Conservation (phyloP, 2,329 filamentous ascomycete genomes). For the Thelonectria blattea region DNA sequence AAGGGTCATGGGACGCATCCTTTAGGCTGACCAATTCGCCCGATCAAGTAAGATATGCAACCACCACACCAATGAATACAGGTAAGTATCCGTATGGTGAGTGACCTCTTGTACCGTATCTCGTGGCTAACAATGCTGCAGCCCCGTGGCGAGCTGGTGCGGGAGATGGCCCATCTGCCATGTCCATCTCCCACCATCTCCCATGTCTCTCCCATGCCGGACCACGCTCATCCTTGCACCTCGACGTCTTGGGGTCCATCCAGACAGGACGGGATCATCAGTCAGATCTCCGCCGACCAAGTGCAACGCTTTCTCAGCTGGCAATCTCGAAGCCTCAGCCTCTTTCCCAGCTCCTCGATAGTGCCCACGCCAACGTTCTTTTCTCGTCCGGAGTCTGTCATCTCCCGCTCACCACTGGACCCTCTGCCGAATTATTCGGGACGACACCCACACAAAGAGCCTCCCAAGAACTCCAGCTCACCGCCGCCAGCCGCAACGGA, state of each 20-base stretch:
- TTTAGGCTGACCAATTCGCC: neutral
- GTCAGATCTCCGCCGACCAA: neutral
- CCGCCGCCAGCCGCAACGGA: neutral
- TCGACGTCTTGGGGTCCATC: neutral
- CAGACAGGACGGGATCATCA: conserved; percentile 1
- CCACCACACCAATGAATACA: too few relatives aligned
- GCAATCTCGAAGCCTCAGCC: too few relatives aligned
- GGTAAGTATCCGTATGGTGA: neutral
- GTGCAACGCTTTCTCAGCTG: neutral
- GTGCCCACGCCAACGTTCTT: neutral
- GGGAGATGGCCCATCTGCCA: neutral
- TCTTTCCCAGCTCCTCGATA: neutral
- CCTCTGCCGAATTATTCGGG: neutral
- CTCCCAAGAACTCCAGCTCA: neutral
- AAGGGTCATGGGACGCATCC: neutral
- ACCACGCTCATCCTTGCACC: neutral
- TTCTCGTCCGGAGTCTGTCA: neutral
- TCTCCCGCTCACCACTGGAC: neutral
- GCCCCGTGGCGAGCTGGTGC: neutral
- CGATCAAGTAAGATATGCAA: neutral
- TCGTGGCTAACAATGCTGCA: neutral
- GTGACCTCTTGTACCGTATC: neutral
- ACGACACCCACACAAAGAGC: neutral
- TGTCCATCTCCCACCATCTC: neutral
- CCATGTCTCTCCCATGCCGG: neutral